Conservation (phyloP, 2,329 filamentous ascomycete species). For the Raffaelea arxii region DNA sequence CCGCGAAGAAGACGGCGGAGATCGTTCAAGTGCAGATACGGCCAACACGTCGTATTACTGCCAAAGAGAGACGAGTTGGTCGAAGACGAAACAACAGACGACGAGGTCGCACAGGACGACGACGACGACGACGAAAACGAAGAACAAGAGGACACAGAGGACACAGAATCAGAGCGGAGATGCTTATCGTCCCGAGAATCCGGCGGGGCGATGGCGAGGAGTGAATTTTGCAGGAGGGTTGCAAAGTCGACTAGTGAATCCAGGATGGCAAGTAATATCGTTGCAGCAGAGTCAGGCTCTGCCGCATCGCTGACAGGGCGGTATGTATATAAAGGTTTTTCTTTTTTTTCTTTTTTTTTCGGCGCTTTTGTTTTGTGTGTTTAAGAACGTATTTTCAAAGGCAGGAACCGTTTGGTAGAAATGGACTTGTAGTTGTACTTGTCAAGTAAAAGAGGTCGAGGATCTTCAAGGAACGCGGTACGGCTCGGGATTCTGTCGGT, state of each 20-base stretch:
- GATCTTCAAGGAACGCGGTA: too few species aligned
- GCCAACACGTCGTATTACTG: slow-evolving; percentile 7
- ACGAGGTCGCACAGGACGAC: slow-evolving; percentile 3
- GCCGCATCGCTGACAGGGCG: slow-evolving; percentile 40
- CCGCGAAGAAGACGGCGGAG: slow-evolving; percentile 45
- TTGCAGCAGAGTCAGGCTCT: slow-evolving; percentile 48
- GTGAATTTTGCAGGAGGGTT: slow-evolving; percentile 20
- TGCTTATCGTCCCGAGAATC: not conserved
- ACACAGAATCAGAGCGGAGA: slow-evolving; percentile 12
- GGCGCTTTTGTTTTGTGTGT: too few species aligned
- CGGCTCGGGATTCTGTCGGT: too few species aligned
- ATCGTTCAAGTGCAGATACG: slow-evolving; percentile 24
- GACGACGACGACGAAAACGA: slow-evolving; percentile 14
- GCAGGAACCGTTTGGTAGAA: too few species aligned
- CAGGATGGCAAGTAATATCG: slow-evolving; percentile 41
- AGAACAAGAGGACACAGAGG: slow-evolving; percentile 9
- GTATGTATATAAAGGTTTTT: not conserved
- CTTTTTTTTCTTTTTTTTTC: not conserved
- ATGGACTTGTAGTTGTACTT: too few species aligned
- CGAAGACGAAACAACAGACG: slow-evolving; percentile 10
- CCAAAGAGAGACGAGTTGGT: slow-evolving; percentile 7
- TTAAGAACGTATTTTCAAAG: too few species aligned
- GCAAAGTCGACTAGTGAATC: slow-evolving; percentile 38
- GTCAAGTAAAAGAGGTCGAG: too few species aligned
- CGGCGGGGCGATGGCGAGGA: slow-evolving; percentile 1